Percentiles rank a stretch among this genome's conserved stretches.
Conservation (phyloP, 2,329 filamentous ascomycete species). For the Ophiocordyceps camponoti-rufipedis region DNA sequence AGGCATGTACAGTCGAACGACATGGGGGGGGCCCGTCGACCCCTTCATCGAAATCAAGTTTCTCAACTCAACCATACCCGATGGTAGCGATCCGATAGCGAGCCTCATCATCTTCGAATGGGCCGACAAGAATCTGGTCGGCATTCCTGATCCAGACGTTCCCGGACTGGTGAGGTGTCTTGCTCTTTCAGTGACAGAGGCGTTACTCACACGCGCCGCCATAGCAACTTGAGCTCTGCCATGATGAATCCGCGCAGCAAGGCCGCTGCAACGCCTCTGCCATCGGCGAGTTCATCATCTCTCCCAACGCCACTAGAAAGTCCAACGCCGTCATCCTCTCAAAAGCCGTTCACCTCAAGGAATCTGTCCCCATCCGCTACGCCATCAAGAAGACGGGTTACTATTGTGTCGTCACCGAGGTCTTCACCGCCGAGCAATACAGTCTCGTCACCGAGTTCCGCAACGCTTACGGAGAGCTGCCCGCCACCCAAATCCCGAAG, state of each 20-base stretch:
- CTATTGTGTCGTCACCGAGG: slow-evolving; percentile 76
- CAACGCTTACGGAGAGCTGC: slow-evolving; percentile 90
- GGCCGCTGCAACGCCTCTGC: slow-evolving; percentile 61
- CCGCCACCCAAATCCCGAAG: slow-evolving; percentile 90
- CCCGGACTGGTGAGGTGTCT: slow-evolving; percentile 1
- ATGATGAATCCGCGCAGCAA: slow-evolving; percentile 46
- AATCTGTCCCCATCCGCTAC: slow-evolving; percentile 60
- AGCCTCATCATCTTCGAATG: slow-evolving; percentile 90
- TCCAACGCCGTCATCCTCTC: slow-evolving; percentile 60
- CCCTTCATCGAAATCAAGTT: slow-evolving; percentile 83
- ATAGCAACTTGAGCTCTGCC: slow-evolving; percentile 46
- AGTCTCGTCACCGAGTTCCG: slow-evolving; percentile 75
- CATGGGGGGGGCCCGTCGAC: slow-evolving; percentile 76
- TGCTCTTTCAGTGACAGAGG: slow-evolving; percentile 13
- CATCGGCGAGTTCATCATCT: slow-evolving; percentile 68
- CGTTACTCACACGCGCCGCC: not conserved
- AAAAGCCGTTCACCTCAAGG: slow-evolving; percentile 64
- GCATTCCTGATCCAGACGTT: slow-evolving; percentile 40
- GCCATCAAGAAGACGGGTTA: slow-evolving; percentile 80
- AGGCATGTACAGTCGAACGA: slow-evolving; percentile 84
- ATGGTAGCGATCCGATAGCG: slow-evolving; percentile 50
- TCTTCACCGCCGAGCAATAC: slow-evolving; percentile 52
- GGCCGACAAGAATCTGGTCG: slow-evolving; percentile 66
- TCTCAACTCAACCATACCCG: slow-evolving; percentile 35
- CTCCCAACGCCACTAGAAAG: slow-evolving; percentile 52